Percentiles rank a stretch among this genome's conserved stretches.
phyloP scores from a whole-genome alignment of 2,329 filamentous ascomycete species.

The Neurospora crassa region DNA sequence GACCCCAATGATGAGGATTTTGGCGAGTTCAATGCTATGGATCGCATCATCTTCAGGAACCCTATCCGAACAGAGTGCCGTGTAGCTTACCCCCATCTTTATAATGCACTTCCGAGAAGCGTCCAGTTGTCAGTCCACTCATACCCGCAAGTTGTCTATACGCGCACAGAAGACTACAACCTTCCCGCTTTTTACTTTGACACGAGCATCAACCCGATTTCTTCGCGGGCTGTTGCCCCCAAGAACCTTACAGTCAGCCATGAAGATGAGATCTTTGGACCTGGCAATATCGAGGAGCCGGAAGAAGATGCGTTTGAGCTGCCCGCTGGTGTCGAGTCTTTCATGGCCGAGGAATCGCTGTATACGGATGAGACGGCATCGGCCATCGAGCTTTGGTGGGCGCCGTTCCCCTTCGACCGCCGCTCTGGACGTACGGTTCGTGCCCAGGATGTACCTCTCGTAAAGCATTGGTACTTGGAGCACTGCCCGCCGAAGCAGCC shows the following conservation, averaged over 20 bases:
- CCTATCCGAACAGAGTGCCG: conserved; percentile 93
- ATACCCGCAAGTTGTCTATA: conserved; percentile 85
- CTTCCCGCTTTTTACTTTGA: conserved; percentile 97
- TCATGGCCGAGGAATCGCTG: conserved; percentile 80
- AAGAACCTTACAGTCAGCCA: conserved; percentile 89
- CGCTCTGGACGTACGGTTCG: conserved; percentile 93
- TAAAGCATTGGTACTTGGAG: conserved; percentile 98
- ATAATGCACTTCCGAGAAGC: conserved; percentile 91
- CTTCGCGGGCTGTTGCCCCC: conserved; percentile 83
- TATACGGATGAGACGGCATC: conserved; percentile 83
- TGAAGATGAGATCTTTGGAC: conserved; percentile 88
- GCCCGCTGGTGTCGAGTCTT: conserved; percentile 71
- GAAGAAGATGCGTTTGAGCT: conserved; percentile 82
- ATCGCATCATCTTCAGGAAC: conserved; percentile 95
- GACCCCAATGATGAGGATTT: conserved; percentile 99
- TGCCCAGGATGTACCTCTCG: conserved; percentile 89
- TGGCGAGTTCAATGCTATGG: conserved; percentile 98
- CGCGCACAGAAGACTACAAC: conserved; percentile 75
- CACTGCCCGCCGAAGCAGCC: conserved; percentile 82
- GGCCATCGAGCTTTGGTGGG: conserved; percentile 96
- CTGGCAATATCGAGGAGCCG: conserved; percentile 59
- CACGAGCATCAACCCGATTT: conserved; percentile 95
- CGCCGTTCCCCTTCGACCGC: conserved; percentile 89
- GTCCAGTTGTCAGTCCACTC: conserved; percentile 93
- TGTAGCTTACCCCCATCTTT: conserved; percentile 88